phyloP scores from a whole-genome alignment of 768 basidiomycete species.

The Suillus lakei region DNA sequence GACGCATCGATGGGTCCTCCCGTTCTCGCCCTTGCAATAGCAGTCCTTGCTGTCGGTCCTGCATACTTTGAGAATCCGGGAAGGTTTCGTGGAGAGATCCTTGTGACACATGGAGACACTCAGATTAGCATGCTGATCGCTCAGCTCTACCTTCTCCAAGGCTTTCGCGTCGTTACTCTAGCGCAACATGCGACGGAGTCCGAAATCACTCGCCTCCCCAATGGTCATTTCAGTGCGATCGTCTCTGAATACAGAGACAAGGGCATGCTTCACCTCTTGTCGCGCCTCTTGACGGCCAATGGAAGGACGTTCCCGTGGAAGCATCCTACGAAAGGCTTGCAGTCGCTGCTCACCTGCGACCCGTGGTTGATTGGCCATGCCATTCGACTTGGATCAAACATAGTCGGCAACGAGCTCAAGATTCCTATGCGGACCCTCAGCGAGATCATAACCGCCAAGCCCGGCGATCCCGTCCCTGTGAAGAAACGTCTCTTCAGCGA shows the following conservation, averaged over 20 bases:
- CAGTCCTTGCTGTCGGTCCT: slow-evolving; percentile 4
- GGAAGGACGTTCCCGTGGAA: not conserved
- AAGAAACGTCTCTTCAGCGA: slow-evolving; percentile 35
- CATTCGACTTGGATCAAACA: not conserved
- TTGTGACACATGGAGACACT: slow-evolving; percentile 4
- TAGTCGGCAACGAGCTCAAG: not conserved
- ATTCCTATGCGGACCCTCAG: not conserved
- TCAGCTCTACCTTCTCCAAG: not conserved
- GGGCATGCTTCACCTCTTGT: not conserved
- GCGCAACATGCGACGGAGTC: not conserved
- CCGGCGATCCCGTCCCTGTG: not conserved
- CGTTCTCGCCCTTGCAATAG: not conserved
- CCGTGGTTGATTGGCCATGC: not conserved
- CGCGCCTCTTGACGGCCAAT: not conserved
- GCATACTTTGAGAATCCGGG: not conserved
- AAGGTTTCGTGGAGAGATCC: slow-evolving; percentile 1
- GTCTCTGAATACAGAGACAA: not conserved
- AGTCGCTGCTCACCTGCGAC: not conserved
- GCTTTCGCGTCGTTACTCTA: not conserved
- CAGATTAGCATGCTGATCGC: not conserved
- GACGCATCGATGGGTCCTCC: not conserved
- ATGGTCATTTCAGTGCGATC: not conserved
- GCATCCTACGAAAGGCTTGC: not conserved
- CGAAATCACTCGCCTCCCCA: not conserved
- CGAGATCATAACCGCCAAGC: not conserved